Percentiles rank a stretch among this genome's conserved stretches.
Evolutionary conservation across 257 asterid genomes (phyloP).

Genomic region (Mitragyna speciosa): DNA sequence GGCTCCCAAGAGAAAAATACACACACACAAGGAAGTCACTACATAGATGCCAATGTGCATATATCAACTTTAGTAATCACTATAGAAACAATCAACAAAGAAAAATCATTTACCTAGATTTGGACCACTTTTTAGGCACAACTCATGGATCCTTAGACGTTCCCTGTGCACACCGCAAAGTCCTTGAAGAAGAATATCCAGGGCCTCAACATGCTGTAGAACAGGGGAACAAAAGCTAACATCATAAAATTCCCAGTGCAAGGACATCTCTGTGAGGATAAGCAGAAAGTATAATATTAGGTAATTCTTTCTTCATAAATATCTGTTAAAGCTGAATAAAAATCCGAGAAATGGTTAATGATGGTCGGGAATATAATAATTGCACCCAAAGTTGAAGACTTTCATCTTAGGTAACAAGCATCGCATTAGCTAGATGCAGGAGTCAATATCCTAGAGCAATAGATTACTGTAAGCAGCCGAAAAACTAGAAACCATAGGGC

Average conservation of each 20-base stretch:
- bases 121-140: conserved; percentile 81
- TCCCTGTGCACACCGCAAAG: conserved; percentile 83
- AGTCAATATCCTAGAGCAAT: not conserved
- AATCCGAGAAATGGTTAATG: not conserved
- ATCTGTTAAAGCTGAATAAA: too few relatives aligned
- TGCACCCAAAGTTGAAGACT: not conserved
- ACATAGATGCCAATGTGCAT: not conserved
- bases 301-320: too few relatives aligned
- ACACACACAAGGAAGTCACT: not conserved
- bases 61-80: not conserved
- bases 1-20: too few relatives aligned
- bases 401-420: not conserved
- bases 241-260: conserved; percentile 9
- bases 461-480: not conserved
- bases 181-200: conserved; percentile 95
- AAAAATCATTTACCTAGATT: conserved; percentile 56
- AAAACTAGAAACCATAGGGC: not conserved
- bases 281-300: not conserved
- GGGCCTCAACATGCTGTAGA: conserved; percentile 89
- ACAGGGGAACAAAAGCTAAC: conserved; percentile 11
- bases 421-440: not conserved
- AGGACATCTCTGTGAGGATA: not conserved
- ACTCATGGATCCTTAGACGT: conserved; percentile 75
- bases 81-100: not conserved
- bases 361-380: not conserved